Conservation (phyloP, 768 basidiomycete species). For the Porphyrellus cyaneotinctus region DNA sequence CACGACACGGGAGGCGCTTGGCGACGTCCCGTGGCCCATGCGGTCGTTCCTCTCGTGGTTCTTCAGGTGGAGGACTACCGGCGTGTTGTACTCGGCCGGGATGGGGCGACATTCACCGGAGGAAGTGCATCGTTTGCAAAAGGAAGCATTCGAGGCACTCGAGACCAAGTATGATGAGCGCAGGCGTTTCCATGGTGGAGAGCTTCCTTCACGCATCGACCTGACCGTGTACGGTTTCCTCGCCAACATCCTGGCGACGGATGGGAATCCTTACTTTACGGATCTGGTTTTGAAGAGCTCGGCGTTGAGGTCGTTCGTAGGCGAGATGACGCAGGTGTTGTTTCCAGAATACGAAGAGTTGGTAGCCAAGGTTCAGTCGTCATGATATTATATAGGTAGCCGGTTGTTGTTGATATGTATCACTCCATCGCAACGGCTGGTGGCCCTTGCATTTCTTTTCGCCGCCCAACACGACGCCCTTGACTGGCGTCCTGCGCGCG, state of each 20-base stretch:
- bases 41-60: conserved; percentile 22
- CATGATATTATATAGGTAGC: background rate
- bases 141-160: conserved; percentile 29
- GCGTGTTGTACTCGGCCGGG: conserved; percentile 21
- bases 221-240: conserved; percentile 30
- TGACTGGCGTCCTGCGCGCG: background rate
- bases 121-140: conserved; percentile 29
- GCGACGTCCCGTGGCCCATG: conserved; percentile 15
- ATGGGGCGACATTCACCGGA: conserved; percentile 32
- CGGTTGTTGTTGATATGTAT: no score
- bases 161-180: conserved; percentile 24
- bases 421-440: conserved; percentile 14
- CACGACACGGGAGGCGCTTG: conserved; percentile 13
- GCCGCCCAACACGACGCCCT: conserved; percentile 7
- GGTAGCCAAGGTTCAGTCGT: conserved; percentile 7
- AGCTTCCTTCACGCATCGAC: conserved; percentile 28
- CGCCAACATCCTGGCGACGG: conserved; percentile 24
- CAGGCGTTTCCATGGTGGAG: conserved; percentile 26
- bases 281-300: conserved; percentile 19
- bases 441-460: background rate
- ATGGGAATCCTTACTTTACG: conserved; percentile 27
- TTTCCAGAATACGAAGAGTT: conserved; percentile 28
- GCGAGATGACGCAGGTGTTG: conserved; percentile 21
- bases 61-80: conserved; percentile 17
- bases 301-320: conserved; percentile 18